These are phyloP conservation scores for Leonotis leonurus DNA, from an alignment of 257 asterid genomes.

Conservation along the genomic window DNA sequence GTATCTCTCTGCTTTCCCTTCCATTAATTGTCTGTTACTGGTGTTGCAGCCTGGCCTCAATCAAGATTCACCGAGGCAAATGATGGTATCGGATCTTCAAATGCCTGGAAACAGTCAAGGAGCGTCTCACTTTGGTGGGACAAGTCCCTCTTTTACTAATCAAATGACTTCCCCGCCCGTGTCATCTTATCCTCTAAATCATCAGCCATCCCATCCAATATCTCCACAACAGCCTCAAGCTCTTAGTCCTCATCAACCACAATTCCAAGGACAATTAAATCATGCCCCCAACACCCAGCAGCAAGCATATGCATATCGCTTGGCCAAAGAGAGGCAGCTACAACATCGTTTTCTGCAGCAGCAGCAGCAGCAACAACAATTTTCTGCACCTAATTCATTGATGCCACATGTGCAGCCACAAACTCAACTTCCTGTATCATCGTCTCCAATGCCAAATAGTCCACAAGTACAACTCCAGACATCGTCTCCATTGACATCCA, in stretches of 20 bases:
- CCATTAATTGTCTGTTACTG: not conserved
- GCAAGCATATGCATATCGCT: conserved; percentile 62
- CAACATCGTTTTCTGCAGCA: conserved; percentile 53
- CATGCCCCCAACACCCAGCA: conserved; percentile 59
- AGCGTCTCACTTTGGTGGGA: conserved; percentile 38
- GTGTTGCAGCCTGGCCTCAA: conserved; percentile 42
- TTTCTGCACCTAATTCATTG: conserved; percentile 51
- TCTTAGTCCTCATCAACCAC: conserved; percentile 37
- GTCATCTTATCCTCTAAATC: conserved; percentile 40
- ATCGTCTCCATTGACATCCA: conserved; percentile 36
- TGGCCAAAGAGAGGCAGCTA: conserved; percentile 77
- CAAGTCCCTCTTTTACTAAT: conserved; percentile 30
- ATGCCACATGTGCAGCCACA: conserved; percentile 51
- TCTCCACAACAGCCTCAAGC: conserved; percentile 43
- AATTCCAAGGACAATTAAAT: conserved; percentile 57
- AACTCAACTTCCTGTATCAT: conserved; percentile 55
- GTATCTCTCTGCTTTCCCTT: no score
- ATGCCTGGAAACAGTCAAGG: conserved; percentile 46
- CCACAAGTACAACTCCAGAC: conserved; percentile 47
- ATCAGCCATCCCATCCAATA: conserved; percentile 39
- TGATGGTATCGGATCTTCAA: conserved; percentile 57
- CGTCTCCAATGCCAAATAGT: conserved; percentile 56
- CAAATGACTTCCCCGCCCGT: conserved; percentile 34
- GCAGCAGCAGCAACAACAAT: conserved; percentile 41
- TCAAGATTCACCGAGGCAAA: conserved; percentile 68